Evolutionary conservation across 768 basidiomycete species (phyloP).

Genomic region (Agaricus sinodeliciosus): DNA sequence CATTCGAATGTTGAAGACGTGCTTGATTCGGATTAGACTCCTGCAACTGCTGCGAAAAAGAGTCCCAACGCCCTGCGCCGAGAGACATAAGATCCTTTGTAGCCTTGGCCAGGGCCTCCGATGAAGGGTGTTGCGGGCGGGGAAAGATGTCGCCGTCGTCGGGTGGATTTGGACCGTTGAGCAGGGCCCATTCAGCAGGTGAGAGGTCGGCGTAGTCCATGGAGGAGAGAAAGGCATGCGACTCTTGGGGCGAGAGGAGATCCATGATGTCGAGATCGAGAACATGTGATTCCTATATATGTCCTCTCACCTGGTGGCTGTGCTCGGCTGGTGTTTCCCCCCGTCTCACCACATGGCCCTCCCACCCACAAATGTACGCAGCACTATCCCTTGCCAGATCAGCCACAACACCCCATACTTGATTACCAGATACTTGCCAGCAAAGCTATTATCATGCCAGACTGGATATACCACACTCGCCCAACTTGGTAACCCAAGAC

Average conservation of each 20-base stretch:
- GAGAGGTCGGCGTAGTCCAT: constrained; percentile 38
- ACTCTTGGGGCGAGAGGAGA: constrained; percentile 60
- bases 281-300: constrained; percentile 9
- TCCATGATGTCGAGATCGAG: constrained; percentile 28
- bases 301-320: constrained; percentile 1
- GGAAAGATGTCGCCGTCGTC: constrained; percentile 35
- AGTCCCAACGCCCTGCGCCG: constrained; percentile 37
- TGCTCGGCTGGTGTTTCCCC: background rate
- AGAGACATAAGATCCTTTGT: constrained; percentile 82
- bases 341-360: background rate
- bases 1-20: constrained; percentile 17
- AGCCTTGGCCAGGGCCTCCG: constrained; percentile 65
- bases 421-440: background rate
- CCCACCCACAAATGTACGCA: no score
- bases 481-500: no score
- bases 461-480: no score
- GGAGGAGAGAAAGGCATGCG: constrained; percentile 54
- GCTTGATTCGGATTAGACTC: constrained; percentile 15
- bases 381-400: background rate
- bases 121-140: constrained; percentile 34
- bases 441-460: no score
- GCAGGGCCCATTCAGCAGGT: constrained; percentile 40
- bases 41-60: constrained; percentile 16
- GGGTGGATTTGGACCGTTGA: constrained; percentile 24
- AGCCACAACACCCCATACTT: background rate